phyloP scores from a whole-genome alignment of 2,329 filamentous ascomycete genomes.

The Colletotrichum chrysophilum region DNA sequence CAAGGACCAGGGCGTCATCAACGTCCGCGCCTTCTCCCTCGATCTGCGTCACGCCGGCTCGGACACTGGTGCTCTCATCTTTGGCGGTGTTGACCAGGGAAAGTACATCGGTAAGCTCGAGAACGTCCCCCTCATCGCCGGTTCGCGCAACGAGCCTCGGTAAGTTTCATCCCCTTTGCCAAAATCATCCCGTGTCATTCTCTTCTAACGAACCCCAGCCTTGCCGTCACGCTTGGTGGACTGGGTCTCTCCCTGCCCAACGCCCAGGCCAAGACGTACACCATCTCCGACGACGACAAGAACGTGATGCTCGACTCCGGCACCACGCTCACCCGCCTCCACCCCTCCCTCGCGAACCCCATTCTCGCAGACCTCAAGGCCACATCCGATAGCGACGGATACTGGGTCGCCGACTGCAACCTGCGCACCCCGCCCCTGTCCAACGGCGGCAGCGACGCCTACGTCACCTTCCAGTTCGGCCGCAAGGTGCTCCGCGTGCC shows the following conservation, averaged over 20 bases:
- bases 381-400: slow-evolving; percentile 42
- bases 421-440: slow-evolving; percentile 30
- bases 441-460: slow-evolving; percentile 32
- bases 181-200: not conserved
- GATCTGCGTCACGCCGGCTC: slow-evolving; percentile 51
- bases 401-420: slow-evolving; percentile 49
- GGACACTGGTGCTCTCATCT: slow-evolving; percentile 54
- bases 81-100: slow-evolving; percentile 57
- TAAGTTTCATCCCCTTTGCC: slow-evolving; percentile 19
- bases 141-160: slow-evolving; percentile 36
- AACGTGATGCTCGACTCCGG: slow-evolving; percentile 59
- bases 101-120: slow-evolving; percentile 54
- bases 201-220: slow-evolving; percentile 21
- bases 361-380: slow-evolving; percentile 50
- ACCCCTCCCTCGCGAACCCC: slow-evolving; percentile 42
- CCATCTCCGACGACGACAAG: slow-evolving; percentile 33
- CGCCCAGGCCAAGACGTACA: slow-evolving; percentile 25
- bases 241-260: slow-evolving; percentile 35
- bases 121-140: slow-evolving; percentile 46
- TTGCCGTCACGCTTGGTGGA: slow-evolving; percentile 36
- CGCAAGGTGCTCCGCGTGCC: slow-evolving; percentile 45
- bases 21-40: slow-evolving; percentile 55
- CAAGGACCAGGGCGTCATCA: slow-evolving; percentile 50
- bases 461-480: slow-evolving; percentile 54
- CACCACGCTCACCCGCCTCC: slow-evolving; percentile 54